Evolutionary conservation across 257 asterid species (phyloP).

Genomic region (Perilla frutescens): DNA sequence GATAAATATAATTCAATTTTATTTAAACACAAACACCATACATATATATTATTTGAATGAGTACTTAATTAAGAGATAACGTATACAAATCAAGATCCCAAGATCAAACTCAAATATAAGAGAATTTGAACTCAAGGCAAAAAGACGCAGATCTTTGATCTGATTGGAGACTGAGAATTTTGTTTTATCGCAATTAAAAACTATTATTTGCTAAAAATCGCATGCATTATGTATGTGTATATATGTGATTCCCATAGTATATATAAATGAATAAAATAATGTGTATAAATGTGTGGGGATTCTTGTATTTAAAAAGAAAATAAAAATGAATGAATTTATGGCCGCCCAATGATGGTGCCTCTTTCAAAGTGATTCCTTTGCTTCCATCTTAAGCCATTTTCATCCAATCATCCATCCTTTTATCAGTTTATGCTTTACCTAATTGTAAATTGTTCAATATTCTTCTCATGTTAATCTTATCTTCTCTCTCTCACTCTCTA

Average conservation of each 20-base stretch:
- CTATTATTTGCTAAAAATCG: neutral
- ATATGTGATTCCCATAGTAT: constrained; percentile 25
- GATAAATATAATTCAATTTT: no score
- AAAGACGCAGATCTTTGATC: constrained; percentile 22
- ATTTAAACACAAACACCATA: no score
- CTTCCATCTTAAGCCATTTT: constrained; percentile 84
- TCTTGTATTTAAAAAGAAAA: neutral
- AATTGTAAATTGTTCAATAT: constrained; percentile 48
- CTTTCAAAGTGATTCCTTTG: constrained; percentile 60
- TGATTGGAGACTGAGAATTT: constrained; percentile 12
- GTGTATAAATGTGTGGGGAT: neutral
- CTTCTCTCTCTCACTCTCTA: constrained; percentile 28
- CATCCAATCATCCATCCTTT: constrained; percentile 54
- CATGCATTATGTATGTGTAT: neutral
- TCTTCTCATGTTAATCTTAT: constrained; percentile 46
- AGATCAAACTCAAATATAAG: neutral
- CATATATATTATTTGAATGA: neutral
- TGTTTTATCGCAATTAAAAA: neutral
- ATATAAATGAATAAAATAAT: neutral
- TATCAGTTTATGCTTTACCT: constrained; percentile 42
- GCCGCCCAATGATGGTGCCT: constrained; percentile 57
- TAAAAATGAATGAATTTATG: constrained; percentile 33
- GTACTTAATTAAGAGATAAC: neutral
- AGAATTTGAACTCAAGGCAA: neutral
- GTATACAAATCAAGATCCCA: neutral